phyloP scores from a whole-genome alignment of 176 grass and related monocot species.

The Avena insularis region DNA sequence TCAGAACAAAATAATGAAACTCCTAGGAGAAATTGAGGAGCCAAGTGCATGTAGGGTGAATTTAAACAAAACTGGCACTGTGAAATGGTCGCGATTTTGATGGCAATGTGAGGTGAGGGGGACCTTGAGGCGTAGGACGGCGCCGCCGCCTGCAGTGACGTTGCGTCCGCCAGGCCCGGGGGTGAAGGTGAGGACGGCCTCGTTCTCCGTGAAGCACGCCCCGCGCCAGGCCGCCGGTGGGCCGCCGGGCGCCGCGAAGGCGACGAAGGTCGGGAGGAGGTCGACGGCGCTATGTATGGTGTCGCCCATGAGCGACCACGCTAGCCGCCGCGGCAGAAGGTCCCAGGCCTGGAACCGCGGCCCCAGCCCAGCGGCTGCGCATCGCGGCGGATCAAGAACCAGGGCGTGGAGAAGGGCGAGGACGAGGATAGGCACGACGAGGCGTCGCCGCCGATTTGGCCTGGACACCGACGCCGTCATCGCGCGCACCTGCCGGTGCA shows the following conservation, averaged over 20 bases:
- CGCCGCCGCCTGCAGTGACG: slow-evolving; percentile 56
- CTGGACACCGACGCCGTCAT: not conserved
- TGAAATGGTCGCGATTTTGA: not conserved
- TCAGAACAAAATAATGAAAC: not conserved
- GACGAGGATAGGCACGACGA: not conserved
- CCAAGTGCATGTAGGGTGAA: not conserved
- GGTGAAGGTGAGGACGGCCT: slow-evolving; percentile 69
- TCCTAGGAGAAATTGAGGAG: not conserved
- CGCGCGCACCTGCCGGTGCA: not conserved
- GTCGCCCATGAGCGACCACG: slow-evolving; percentile 73
- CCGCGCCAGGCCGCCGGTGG: slow-evolving; percentile 64
- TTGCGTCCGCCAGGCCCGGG: slow-evolving; percentile 38
- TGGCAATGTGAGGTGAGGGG: not conserved
- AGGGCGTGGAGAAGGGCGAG: not conserved
- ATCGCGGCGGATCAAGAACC: not conserved
- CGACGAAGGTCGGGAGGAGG: slow-evolving; percentile 85
- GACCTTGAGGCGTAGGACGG: slow-evolving; percentile 75
- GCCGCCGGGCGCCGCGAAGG: slow-evolving; percentile 58
- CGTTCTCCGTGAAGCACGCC: slow-evolving; percentile 79
- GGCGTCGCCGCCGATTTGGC: not conserved
- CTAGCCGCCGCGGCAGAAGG: slow-evolving; percentile 70
- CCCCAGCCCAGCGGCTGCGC: slow-evolving; percentile 1
- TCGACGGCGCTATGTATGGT: slow-evolving; percentile 85
- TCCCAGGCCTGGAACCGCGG: slow-evolving; percentile 62
- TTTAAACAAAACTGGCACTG: not conserved